phyloP scores from a whole-genome alignment of 352 stramenopile genomes.

The Discostella stelligera region DNA sequence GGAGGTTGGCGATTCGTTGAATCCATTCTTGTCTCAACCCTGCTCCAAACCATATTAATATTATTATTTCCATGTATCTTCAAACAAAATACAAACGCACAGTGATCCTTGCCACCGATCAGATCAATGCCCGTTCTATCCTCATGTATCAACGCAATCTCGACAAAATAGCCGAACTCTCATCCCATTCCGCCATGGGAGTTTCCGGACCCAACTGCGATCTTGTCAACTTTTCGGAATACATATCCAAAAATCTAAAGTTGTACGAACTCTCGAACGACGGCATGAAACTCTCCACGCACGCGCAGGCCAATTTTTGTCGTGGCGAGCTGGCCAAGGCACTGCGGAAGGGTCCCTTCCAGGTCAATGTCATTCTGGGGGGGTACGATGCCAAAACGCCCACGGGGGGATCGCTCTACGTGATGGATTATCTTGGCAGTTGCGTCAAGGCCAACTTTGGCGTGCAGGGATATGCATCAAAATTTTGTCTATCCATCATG shows the following conservation, averaged over 20 bases:
- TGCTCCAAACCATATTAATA: not conserved
- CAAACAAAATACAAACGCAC: not conserved
- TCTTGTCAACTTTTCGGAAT: slow-evolving; percentile 83
- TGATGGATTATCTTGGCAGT: slow-evolving; percentile 85
- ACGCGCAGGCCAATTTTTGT: slow-evolving; percentile 86
- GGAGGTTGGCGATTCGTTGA: no score
- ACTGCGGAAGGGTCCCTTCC: slow-evolving; percentile 85
- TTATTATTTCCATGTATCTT: not conserved
- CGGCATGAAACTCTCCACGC: slow-evolving; percentile 80
- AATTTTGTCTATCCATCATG: slow-evolving; percentile 87
- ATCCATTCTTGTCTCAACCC: not conserved
- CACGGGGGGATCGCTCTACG: slow-evolving; percentile 79
- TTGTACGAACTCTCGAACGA: slow-evolving; percentile 85
- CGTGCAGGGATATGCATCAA: slow-evolving; percentile 84
- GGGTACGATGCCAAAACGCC: slow-evolving; percentile 64
- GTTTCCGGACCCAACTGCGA: slow-evolving; percentile 80
- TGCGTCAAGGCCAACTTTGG: slow-evolving; percentile 80
- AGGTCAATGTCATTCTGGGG: slow-evolving; percentile 85
- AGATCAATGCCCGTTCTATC: slow-evolving; percentile 82
- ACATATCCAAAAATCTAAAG: slow-evolving; percentile 74
- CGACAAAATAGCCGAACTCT: slow-evolving; percentile 82
- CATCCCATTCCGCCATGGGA: slow-evolving; percentile 75
- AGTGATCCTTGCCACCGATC: slow-evolving; percentile 83
- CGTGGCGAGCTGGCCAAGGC: slow-evolving; percentile 83
- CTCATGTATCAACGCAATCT: slow-evolving; percentile 84